Percentiles rank a stretch among this genome's conserved stretches.
Evolutionary conservation across 306 rosid species (phyloP).

Genomic region (Comarum palustre): DNA sequence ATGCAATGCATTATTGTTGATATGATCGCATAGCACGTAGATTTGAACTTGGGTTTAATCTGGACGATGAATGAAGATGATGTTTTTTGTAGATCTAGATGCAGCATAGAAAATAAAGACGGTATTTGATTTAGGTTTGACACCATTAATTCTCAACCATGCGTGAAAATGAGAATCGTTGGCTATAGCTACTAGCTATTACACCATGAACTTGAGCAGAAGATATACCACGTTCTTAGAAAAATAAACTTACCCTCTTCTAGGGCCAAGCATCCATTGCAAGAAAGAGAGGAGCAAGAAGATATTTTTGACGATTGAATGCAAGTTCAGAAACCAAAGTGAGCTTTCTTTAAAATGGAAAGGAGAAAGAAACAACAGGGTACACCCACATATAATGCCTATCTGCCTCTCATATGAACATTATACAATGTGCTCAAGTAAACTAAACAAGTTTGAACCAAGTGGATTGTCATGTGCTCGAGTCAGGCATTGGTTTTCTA

Average conservation of each 20-base stretch:
- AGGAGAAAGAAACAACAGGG: background rate
- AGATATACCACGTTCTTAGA: background rate
- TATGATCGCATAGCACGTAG: background rate
- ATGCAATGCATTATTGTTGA: background rate
- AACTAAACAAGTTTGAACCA: slow-evolving; percentile 3
- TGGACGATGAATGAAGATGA: slow-evolving; percentile 12
- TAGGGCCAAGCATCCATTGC: slow-evolving; percentile 36
- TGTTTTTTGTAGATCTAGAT: slow-evolving; percentile 12
- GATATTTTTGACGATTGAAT: slow-evolving; percentile 18
- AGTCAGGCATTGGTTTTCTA: slow-evolving; percentile 13
- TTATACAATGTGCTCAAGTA: slow-evolving; percentile 1
- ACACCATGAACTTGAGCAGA: background rate
- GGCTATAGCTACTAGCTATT: slow-evolving; percentile 1
- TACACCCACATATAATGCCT: background rate
- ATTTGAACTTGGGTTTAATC: background rate
- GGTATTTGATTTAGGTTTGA: background rate
- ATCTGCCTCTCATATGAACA: background rate
- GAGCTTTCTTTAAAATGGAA: background rate
- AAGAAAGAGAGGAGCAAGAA: slow-evolving; percentile 17
- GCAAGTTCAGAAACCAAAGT: slow-evolving; percentile 31
- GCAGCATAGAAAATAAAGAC: background rate
- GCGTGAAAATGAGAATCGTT: slow-evolving; percentile 7
- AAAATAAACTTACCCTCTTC: slow-evolving; percentile 22
- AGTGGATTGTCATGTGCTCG: slow-evolving; percentile 12
- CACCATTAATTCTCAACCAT: slow-evolving; percentile 10